These are phyloP conservation scores for Acacia acuminata DNA, from an alignment of 306 rosid genomes.

Conservation along the genomic window DNA sequence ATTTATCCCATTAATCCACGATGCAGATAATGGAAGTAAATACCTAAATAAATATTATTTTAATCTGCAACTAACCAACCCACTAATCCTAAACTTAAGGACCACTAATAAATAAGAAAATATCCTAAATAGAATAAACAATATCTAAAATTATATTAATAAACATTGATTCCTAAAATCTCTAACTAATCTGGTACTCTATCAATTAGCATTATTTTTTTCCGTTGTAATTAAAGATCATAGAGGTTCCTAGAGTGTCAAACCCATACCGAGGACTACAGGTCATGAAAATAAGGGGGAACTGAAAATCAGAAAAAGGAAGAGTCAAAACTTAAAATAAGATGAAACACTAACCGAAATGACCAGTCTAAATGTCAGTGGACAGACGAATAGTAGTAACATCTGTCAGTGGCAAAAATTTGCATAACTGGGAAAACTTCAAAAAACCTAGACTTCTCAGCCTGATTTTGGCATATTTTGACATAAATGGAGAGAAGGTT, in stretches of 20 bases:
- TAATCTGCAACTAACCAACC: no score
- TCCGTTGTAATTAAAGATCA: neutral
- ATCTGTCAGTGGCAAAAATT: constrained; percentile 6
- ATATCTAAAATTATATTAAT: no score
- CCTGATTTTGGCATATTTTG: neutral
- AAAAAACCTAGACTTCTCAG: neutral
- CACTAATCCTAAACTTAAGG: no score
- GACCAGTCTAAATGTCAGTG: constrained; percentile 3
- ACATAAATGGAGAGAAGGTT: neutral
- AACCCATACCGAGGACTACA: neutral
- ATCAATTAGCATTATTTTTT: neutral
- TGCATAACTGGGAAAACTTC: constrained; percentile 13
- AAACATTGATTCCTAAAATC: no score
- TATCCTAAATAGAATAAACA: no score
- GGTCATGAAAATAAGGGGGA: neutral
- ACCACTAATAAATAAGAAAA: no score
- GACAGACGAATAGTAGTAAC: constrained; percentile 1
- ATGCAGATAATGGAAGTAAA: no score
- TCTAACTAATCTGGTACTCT: no score
- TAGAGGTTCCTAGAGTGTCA: neutral
- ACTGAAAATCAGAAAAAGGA: neutral
- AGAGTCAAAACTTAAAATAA: constrained; percentile 4
- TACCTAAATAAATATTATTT: no score
- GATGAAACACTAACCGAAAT: neutral
- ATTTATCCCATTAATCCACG: no score